Percentiles rank a stretch among this genome's conserved stretches.
Conservation (phyloP, 2,329 filamentous ascomycete species). For the Fonsecaea monophora region DNA sequence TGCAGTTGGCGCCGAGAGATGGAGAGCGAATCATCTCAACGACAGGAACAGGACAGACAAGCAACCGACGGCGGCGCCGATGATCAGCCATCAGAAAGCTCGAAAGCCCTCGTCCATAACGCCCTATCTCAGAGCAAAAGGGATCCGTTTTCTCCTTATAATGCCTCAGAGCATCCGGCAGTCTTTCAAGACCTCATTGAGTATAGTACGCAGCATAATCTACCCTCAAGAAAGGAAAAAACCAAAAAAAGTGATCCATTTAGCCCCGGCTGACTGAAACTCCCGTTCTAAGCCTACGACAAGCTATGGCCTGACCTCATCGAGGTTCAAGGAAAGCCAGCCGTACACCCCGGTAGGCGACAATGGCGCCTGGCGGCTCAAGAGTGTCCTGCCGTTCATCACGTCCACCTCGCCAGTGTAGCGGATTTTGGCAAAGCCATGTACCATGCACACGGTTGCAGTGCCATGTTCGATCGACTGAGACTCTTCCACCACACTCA, state of each 20-base stretch:
- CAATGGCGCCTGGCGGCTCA: constrained; percentile 15
- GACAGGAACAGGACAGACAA: background rate
- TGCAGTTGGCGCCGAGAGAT: constrained; percentile 6
- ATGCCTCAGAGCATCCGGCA: constrained; percentile 6
- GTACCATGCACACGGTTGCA: constrained; percentile 1
- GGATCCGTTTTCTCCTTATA: constrained; percentile 17
- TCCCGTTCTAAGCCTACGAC: constrained; percentile 7
- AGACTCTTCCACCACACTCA: constrained; percentile 16
- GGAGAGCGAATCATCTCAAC: background rate
- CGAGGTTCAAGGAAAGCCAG: constrained; percentile 13
- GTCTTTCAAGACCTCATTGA: constrained; percentile 17
- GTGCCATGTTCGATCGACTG: constrained; percentile 8
- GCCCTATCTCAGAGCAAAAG: constrained; percentile 10
- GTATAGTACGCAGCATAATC: background rate
- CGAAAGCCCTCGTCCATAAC: background rate
- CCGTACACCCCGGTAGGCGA: constrained; percentile 8
- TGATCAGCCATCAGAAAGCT: background rate
- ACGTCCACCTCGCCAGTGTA: constrained; percentile 12
- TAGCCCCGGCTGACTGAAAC: background rate
- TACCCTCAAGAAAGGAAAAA: background rate
- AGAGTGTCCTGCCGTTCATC: constrained; percentile 11
- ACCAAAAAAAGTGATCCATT: background rate
- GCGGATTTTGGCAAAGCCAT: constrained; percentile 19
- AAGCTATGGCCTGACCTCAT: constrained; percentile 12
- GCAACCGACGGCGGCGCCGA: background rate